A percentile compares a stretch with the other conserved stretches of the same genome.
These are phyloP conservation scores for Xylaria hypoxylon DNA, from an alignment of 2,329 filamentous ascomycete genomes.

Conservation along the genomic window DNA sequence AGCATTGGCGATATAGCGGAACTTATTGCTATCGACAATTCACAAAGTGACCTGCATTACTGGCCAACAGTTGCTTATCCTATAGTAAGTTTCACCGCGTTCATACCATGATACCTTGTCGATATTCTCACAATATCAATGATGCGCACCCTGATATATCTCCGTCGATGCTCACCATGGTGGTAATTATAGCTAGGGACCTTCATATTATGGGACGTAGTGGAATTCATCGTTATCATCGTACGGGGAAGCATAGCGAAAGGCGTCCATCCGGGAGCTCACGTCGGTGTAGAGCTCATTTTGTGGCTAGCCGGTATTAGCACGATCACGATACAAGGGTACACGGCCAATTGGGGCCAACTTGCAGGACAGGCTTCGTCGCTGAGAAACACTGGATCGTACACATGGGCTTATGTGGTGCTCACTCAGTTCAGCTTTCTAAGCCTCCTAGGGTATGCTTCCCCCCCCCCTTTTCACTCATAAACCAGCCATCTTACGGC, in stretches of 20 bases:
- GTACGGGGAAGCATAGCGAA: slow-evolving; percentile 37
- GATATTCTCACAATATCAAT: background rate
- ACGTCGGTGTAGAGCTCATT: slow-evolving; percentile 47
- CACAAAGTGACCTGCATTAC: background rate
- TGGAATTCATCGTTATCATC: slow-evolving; percentile 45
- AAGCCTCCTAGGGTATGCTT: slow-evolving; percentile 29
- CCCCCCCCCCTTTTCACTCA: background rate
- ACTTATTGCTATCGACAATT: slow-evolving; percentile 30
- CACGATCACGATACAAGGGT: slow-evolving; percentile 20
- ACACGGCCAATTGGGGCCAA: slow-evolving; percentile 13
- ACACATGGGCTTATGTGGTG: slow-evolving; percentile 13
- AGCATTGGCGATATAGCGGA: slow-evolving; percentile 29
- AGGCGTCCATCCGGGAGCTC: slow-evolving; percentile 46
- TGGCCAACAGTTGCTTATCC: slow-evolving; percentile 19
- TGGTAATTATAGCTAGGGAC: slow-evolving; percentile 27
- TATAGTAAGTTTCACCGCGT: slow-evolving; percentile 24
- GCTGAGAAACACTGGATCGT: background rate
- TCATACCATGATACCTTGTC: background rate
- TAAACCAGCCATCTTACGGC: background rate
- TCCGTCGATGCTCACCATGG: slow-evolving; percentile 7
- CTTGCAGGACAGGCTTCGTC: background rate
- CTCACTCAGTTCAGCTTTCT: slow-evolving; percentile 33
- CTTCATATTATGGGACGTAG: slow-evolving; percentile 44
- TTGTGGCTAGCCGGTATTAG: slow-evolving; percentile 34
- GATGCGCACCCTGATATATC: background rate